Evolutionary conservation across 2,329 filamentous ascomycete species (phyloP).

Genomic region (Cladophialophora exuberans): DNA sequence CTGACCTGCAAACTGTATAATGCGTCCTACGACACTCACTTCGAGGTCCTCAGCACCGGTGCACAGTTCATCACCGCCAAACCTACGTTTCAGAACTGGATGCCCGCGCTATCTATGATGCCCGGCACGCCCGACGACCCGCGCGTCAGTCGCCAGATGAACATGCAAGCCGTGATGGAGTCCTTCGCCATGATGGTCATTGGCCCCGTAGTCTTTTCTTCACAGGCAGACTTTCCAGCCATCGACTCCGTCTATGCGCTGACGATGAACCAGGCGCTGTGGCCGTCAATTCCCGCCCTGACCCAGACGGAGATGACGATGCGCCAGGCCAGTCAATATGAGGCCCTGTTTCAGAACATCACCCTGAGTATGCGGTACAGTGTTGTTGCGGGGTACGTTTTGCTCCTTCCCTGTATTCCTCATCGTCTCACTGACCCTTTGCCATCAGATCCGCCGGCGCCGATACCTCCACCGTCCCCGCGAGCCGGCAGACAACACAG

Average conservation of each 20-base stretch:
- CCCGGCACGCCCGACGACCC: neutral
- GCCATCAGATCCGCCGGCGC: neutral
- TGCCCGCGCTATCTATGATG: constrained; percentile 14
- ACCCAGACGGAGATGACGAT: constrained; percentile 11
- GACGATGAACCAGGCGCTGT: constrained; percentile 16
- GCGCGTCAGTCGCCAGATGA: constrained; percentile 16
- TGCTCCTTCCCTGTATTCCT: neutral
- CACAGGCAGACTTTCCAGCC: neutral
- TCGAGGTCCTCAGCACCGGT: constrained; percentile 19
- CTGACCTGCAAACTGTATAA: constrained; percentile 19
- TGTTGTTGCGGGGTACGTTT: constrained; percentile 14
- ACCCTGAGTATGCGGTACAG: constrained; percentile 22
- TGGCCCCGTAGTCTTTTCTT: constrained; percentile 10
- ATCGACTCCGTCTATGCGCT: constrained; percentile 16
- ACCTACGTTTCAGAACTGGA: constrained; percentile 16
- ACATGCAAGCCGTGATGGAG: constrained; percentile 25
- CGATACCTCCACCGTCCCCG: neutral
- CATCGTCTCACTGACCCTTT: neutral
- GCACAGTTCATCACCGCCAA: constrained; percentile 8
- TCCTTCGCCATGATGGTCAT: constrained; percentile 21
- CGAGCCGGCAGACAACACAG: constrained; percentile 5
- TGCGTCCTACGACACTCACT: constrained; percentile 16
- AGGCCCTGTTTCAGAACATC: constrained; percentile 24
- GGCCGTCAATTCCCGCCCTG: constrained; percentile 3
- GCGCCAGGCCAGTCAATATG: constrained; percentile 5